Conservation (phyloP, 495 filamentous ascomycete genomes). For the Platismatia glauca region DNA sequence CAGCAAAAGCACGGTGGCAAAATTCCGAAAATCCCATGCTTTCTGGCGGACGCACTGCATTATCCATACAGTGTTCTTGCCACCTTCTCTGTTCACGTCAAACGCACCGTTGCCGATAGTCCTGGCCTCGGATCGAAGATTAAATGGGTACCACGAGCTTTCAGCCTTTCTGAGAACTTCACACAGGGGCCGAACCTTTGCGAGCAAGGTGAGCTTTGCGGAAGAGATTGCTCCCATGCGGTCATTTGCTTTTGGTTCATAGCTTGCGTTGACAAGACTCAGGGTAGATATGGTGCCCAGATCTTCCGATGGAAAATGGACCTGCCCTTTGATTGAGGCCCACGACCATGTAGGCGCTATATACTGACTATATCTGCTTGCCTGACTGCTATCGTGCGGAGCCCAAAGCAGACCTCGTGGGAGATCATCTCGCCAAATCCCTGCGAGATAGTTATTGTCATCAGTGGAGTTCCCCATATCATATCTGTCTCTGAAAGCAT, state of each 20-base stretch:
- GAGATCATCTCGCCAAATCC: constrained; percentile 11
- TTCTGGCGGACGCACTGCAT: neutral
- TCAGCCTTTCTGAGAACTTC: neutral
- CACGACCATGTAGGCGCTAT: constrained; percentile 16
- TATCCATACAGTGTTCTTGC: neutral
- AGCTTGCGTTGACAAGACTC: neutral
- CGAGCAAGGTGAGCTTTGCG: neutral
- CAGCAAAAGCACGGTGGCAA: neutral
- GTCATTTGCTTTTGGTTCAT: neutral
- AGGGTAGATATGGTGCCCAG: neutral
- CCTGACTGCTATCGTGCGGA: neutral
- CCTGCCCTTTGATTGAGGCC: constrained; percentile 7
- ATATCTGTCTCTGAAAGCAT: neutral
- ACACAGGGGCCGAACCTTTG: neutral
- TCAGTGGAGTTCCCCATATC: neutral
- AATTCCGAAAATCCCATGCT: neutral
- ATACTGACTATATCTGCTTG: constrained; percentile 1
- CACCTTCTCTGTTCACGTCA: neutral
- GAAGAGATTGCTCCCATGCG: neutral
- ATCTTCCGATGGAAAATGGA: neutral
- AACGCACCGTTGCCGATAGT: neutral
- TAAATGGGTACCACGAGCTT: neutral
- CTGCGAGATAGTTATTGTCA: constrained; percentile 8
- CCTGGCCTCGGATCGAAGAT: neutral
- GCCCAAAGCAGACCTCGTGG: constrained; percentile 5